Base-by-base conservation (phyloP, 805 yeast genomes). In the Tetrapisispora namnaoensis region DNA sequence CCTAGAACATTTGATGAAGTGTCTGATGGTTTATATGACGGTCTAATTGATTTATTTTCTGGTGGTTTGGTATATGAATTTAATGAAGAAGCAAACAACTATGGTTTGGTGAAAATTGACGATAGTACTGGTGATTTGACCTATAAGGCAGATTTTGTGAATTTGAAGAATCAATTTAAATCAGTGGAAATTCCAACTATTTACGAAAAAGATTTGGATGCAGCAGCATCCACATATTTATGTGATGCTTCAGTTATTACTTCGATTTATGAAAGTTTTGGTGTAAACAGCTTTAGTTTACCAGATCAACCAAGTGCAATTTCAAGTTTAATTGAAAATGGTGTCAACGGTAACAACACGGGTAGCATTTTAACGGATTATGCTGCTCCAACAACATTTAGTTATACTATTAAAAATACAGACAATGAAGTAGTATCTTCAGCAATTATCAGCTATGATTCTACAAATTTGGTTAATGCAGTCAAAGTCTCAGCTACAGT, bases 61-160 rank as follows among this genome's bases (percentile, higher is more conserved):
- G 97, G 98, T 56, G 96, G 96, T 14, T 75, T 90, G 51, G 95
- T 90, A n/a, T 90, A 89, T 68, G 95, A 90, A 69, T 90, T 83
- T 70, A 77, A 86, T 16, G 77, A 85, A 62, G 96, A 88, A 67
- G 76, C 71, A 14, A 78, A 82, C 55, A 66, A 86, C 59, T 90
- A 86, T 60, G 97, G 97, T 20, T 75, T 90, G 52, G 88, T 83
- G 37, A 66, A 71, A 21, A 66, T 82, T 32, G 73, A 69, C 49
- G 66, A 65, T 37, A 73, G 75, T 45, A 72, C 74, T 28, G 44
- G 44, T 42, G 66, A 70, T 1, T 50, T 76, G 18, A 58, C 70
- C 8, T 70, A 68, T 38, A 65, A 67, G 44, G 61, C 64, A 0
- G 91, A 84, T 58, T 83, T 71, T 57, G 67, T 62, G 39, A 74